A percentile compares a stretch with the other conserved stretches of the same genome.
Evolutionary conservation across 345 rosid species (phyloP).

Genomic region (Iberis pinnata): DNA sequence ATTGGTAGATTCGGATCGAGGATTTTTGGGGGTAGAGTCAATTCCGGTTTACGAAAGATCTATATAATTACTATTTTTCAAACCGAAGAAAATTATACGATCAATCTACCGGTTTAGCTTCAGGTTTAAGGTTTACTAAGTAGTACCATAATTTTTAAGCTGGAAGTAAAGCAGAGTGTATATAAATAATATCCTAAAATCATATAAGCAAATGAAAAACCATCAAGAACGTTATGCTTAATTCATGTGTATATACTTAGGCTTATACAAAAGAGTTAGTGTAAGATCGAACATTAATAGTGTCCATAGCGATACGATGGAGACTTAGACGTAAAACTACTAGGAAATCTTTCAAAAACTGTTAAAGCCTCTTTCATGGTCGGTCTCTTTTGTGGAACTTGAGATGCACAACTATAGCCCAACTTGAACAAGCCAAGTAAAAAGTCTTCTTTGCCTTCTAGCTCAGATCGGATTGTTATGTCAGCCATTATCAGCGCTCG

Average conservation of each 20-base stretch:
- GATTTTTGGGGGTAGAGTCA: neutral
- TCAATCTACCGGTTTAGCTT: too few species aligned
- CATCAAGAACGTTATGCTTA: slow-evolving; percentile 4
- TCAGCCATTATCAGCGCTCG: slow-evolving; percentile 71
- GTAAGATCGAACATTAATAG: slow-evolving; percentile 4
- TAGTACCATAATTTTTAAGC: too few species aligned
- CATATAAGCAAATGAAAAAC: slow-evolving; percentile 1
- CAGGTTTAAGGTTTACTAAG: too few species aligned
- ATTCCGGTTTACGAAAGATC: slow-evolving; percentile 11
- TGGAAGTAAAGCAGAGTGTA: too few species aligned
- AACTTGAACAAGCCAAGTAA: slow-evolving; percentile 70
- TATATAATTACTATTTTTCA: neutral
- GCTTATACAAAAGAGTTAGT: slow-evolving; percentile 21
- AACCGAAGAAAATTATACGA: too few species aligned
- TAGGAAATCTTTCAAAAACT: slow-evolving; percentile 63
- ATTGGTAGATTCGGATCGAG: slow-evolving; percentile 15
- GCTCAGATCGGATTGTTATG: slow-evolving; percentile 50
- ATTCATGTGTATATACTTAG: slow-evolving; percentile 28
- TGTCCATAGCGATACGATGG: slow-evolving; percentile 29
- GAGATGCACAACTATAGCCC: slow-evolving; percentile 80
- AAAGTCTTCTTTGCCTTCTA: slow-evolving; percentile 77
- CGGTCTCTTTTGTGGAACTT: slow-evolving; percentile 83
- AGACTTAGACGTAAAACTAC: slow-evolving; percentile 24
- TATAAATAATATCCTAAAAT: slow-evolving; percentile 7
- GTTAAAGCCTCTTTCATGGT: slow-evolving; percentile 71